A percentile compares a stretch with the other conserved stretches of the same genome.
Evolutionary conservation across 23 red algal species (phyloP).

Genomic region (Cyanidiococcus yangmingshanensis): DNA sequence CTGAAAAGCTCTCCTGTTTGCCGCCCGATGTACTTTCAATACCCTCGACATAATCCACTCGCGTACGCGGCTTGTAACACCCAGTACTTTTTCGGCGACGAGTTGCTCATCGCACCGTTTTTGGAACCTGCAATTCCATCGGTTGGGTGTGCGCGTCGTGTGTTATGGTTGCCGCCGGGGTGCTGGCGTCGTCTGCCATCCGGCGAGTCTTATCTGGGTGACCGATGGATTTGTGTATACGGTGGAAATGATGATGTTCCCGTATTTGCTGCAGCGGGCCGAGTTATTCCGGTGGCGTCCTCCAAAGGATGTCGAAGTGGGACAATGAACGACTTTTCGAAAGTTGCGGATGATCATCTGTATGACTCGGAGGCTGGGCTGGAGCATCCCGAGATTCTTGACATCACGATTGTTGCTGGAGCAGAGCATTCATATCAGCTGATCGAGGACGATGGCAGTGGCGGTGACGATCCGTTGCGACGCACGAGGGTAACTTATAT

Average conservation of each 20-base stretch:
- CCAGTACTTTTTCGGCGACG: conserved; percentile 25
- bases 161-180: conserved; percentile 27
- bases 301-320: conserved; percentile 9
- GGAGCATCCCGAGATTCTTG: conserved; percentile 24
- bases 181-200: conserved; percentile 16
- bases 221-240: conserved; percentile 21
- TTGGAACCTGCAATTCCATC: background rate
- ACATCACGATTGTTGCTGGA: conserved; percentile 19
- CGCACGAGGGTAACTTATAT: background rate
- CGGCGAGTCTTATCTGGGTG: conserved; percentile 15
- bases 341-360: background rate
- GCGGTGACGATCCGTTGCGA: conserved; percentile 4
- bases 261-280: conserved; percentile 20
- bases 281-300: conserved; percentile 20
- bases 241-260: conserved; percentile 27
- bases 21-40: conserved; percentile 24
- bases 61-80: conserved; percentile 15
- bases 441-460: conserved; percentile 26
- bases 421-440: conserved; percentile 14
- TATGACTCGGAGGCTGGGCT: conserved; percentile 1
- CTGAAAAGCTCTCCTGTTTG: conserved; percentile 1
- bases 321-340: background rate
- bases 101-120: conserved; percentile 27
- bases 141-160: background rate
- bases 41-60: background rate